These are phyloP conservation scores for Seiridium unicorne DNA, from an alignment of 2,329 filamentous ascomycete genomes.

Conservation along the genomic window DNA sequence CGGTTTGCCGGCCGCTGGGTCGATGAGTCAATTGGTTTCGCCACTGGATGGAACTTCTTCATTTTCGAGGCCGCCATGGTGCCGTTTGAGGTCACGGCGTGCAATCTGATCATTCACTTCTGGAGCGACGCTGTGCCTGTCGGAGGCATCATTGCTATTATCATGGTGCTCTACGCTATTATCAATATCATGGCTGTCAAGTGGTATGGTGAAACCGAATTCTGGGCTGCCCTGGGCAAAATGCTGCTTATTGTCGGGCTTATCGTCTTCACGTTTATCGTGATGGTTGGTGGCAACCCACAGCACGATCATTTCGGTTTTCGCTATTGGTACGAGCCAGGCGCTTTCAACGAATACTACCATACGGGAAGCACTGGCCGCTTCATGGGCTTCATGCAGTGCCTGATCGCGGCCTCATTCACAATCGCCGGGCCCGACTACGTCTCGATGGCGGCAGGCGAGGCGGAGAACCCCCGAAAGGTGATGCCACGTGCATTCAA, in stretches of 20 bases:
- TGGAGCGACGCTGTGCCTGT: conserved; percentile 62
- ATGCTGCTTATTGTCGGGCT: conserved; percentile 70
- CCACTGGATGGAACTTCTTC: conserved; percentile 74
- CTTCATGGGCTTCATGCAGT: conserved; percentile 75
- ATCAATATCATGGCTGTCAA: conserved; percentile 73
- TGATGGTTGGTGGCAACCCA: conserved; percentile 82
- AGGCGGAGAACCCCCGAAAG: conserved; percentile 67
- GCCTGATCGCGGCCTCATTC: conserved; percentile 69
- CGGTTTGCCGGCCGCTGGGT: conserved; percentile 74
- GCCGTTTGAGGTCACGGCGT: conserved; percentile 66
- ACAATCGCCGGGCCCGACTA: conserved; percentile 62
- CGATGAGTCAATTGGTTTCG: conserved; percentile 72
- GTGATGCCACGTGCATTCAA: conserved; percentile 75
- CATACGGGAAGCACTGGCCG: conserved; percentile 64
- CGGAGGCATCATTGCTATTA: conserved; percentile 60
- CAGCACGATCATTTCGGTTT: conserved; percentile 71
- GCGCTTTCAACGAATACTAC: conserved; percentile 67
- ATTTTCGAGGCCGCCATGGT: conserved; percentile 67
- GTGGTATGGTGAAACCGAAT: conserved; percentile 77
- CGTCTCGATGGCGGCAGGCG: conserved; percentile 62
- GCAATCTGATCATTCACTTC: conserved; percentile 61
- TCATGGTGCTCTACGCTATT: conserved; percentile 48
- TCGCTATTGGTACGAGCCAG: conserved; percentile 62
- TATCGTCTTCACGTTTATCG: conserved; percentile 75
- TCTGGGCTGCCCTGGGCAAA: conserved; percentile 71